Evolutionary conservation across 805 yeast species (phyloP).

Genomic region (Teunomyces atbi): DNA sequence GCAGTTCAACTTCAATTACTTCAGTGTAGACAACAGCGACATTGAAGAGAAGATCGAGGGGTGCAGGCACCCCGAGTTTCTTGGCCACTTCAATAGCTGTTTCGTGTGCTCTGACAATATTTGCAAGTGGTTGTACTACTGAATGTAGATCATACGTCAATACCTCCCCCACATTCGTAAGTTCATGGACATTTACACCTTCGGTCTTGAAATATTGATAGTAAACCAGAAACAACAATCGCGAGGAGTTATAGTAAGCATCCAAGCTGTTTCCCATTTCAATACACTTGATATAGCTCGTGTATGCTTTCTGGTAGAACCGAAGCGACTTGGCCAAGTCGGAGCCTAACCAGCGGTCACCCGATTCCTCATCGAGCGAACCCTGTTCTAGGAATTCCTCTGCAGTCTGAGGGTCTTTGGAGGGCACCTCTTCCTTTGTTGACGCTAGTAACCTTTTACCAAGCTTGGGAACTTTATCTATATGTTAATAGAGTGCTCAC

Average conservation of each 20-base stretch:
- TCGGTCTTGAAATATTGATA: slow-evolving; percentile 48
- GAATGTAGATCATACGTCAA: slow-evolving; percentile 23
- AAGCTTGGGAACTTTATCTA: slow-evolving; percentile 15
- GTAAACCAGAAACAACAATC: slow-evolving; percentile 61
- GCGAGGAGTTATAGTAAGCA: slow-evolving; percentile 55
- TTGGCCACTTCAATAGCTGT: slow-evolving; percentile 26
- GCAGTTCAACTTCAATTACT: slow-evolving; percentile 38
- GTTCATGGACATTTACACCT: slow-evolving; percentile 33
- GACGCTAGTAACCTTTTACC: slow-evolving; percentile 14
- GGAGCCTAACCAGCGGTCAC: slow-evolving; percentile 69
- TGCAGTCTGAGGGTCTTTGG: slow-evolving; percentile 35
- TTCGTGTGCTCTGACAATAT: slow-evolving; percentile 40
- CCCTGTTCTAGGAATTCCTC: slow-evolving; percentile 59
- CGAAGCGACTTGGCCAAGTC: slow-evolving; percentile 64
- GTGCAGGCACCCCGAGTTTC: slow-evolving; percentile 12
- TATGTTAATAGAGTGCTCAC: background rate
- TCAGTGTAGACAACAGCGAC: slow-evolving; percentile 48
- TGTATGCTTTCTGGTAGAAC: slow-evolving; percentile 60
- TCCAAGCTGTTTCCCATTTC: slow-evolving; percentile 32
- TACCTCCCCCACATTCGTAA: slow-evolving; percentile 34
- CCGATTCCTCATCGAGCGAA: slow-evolving; percentile 65
- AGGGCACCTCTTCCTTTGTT: slow-evolving; percentile 7
- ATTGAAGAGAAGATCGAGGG: slow-evolving; percentile 48
- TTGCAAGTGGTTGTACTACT: slow-evolving; percentile 39
- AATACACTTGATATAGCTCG: slow-evolving; percentile 40